Evolutionary conservation across 2,329 filamentous ascomycete genomes (phyloP).

Genomic region (Penicillium sumatraense): DNA sequence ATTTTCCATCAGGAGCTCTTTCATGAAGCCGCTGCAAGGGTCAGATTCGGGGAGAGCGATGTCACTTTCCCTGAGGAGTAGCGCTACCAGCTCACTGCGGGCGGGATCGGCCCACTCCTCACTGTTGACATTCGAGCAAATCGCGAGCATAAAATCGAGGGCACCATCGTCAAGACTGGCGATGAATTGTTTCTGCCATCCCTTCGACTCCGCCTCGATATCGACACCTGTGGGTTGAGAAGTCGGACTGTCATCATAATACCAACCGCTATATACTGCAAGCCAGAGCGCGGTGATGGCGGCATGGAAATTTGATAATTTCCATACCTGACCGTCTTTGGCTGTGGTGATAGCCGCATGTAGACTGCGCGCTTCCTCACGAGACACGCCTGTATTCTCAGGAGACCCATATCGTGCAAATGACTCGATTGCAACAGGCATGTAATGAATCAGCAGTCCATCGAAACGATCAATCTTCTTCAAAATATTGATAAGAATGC

Average conservation of each 20-base stretch:
- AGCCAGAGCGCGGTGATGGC: slow-evolving; percentile 85
- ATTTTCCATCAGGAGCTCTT: slow-evolving; percentile 74
- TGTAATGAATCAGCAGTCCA: slow-evolving; percentile 73
- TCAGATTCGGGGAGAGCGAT: slow-evolving; percentile 69
- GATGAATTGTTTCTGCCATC: slow-evolving; percentile 73
- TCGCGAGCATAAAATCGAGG: slow-evolving; percentile 86
- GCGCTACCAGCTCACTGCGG: slow-evolving; percentile 78
- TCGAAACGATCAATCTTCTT: slow-evolving; percentile 79
- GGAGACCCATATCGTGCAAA: slow-evolving; percentile 79
- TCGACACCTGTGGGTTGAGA: slow-evolving; percentile 66
- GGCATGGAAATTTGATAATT: slow-evolving; percentile 75
- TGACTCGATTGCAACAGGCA: slow-evolving; percentile 77
- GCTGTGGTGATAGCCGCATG: slow-evolving; percentile 70
- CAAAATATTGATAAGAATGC: slow-evolving; percentile 69
- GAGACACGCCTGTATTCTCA: slow-evolving; percentile 66
- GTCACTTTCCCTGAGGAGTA: slow-evolving; percentile 80
- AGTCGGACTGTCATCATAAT: slow-evolving; percentile 71
- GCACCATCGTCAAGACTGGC: slow-evolving; percentile 84
- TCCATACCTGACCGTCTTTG: slow-evolving; percentile 72
- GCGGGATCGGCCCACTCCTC: slow-evolving; percentile 88
- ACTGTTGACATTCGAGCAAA: slow-evolving; percentile 79
- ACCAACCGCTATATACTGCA: slow-evolving; percentile 89
- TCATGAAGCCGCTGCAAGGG: slow-evolving; percentile 73
- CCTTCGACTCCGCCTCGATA: slow-evolving; percentile 68
- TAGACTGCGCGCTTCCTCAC: slow-evolving; percentile 71